A percentile compares a stretch with the other conserved stretches of the same genome.
phyloP scores from a whole-genome alignment of 495 filamentous ascomycete species.

The Penicillium crystallinum region DNA sequence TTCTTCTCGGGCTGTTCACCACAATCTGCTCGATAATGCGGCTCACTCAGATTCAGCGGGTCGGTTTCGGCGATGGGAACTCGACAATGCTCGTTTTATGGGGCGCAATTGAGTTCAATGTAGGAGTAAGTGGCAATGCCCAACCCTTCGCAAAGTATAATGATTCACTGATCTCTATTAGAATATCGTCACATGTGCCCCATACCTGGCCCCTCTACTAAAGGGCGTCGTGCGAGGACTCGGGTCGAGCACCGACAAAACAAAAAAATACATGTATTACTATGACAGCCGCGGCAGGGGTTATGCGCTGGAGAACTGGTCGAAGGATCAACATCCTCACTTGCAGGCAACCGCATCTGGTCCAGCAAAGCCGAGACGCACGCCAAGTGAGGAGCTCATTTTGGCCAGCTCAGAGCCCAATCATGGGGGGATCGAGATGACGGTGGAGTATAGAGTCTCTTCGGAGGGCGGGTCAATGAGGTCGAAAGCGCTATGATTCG shows the following conservation, averaged over 20 bases:
- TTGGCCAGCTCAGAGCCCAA: constrained; percentile 21
- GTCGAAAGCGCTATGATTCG: background rate
- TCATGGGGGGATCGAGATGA: constrained; percentile 39
- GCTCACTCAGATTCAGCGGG: constrained; percentile 48
- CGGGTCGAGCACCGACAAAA: constrained; percentile 16
- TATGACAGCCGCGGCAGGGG: constrained; percentile 14
- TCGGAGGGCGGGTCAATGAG: constrained; percentile 21
- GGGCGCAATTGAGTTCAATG: constrained; percentile 56
- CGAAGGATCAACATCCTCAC: constrained; percentile 27
- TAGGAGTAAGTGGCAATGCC: constrained; percentile 35
- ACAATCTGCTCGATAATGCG: constrained; percentile 53
- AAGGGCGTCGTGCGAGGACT: constrained; percentile 33
- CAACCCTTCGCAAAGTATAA: background rate
- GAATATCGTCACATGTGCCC: constrained; percentile 46
- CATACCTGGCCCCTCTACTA: constrained; percentile 43
- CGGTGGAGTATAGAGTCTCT: constrained; percentile 40
- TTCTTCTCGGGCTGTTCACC: constrained; percentile 54
- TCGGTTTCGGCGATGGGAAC: constrained; percentile 49
- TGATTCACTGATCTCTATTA: constrained; percentile 5
- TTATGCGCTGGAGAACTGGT: constrained; percentile 33
- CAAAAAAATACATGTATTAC: constrained; percentile 9
- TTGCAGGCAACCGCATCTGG: constrained; percentile 26
- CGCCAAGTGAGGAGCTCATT: constrained; percentile 45
- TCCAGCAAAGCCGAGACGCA: constrained; percentile 19
- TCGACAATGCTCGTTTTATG: constrained; percentile 54